Conservation (phyloP, 192 early-diverging fungal species). For the Glomus cerebriforme region DNA sequence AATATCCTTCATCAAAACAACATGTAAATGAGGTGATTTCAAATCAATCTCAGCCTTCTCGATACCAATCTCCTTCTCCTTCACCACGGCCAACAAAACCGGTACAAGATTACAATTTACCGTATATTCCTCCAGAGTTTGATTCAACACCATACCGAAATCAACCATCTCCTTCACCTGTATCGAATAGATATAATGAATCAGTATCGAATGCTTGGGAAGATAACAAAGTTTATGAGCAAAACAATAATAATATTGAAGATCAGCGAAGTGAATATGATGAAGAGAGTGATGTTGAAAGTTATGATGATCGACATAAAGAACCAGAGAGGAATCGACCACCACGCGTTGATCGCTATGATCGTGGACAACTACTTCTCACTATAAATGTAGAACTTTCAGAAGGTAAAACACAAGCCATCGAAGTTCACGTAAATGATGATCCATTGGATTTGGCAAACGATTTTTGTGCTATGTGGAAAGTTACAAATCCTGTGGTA, state of each 20-base stretch:
- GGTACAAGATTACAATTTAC: background rate
- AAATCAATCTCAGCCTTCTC: background rate
- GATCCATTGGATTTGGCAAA: constrained; percentile 21
- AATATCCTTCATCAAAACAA: background rate
- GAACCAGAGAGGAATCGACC: background rate
- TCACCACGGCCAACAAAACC: background rate
- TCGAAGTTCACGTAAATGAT: constrained; percentile 25
- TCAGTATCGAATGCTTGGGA: background rate
- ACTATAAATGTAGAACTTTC: constrained; percentile 24
- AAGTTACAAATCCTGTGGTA: constrained; percentile 20
- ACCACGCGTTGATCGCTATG: background rate
- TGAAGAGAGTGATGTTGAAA: background rate
- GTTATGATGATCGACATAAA: background rate
- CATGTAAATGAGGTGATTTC: background rate
- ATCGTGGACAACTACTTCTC: constrained; percentile 12
- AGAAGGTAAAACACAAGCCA: constrained; percentile 11
- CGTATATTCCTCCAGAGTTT: constrained; percentile 7
- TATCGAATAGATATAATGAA: background rate
- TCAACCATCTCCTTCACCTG: constrained; percentile 1
- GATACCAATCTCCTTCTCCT: background rate
- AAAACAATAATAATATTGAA: background rate
- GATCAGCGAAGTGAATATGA: background rate
- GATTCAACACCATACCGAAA: constrained; percentile 13
- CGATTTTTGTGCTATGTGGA: constrained; percentile 6
- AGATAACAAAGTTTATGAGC: background rate